Evolutionary conservation across 2,329 filamentous ascomycete genomes (phyloP).

Genomic region (Fusarium tanahbumbuense): DNA sequence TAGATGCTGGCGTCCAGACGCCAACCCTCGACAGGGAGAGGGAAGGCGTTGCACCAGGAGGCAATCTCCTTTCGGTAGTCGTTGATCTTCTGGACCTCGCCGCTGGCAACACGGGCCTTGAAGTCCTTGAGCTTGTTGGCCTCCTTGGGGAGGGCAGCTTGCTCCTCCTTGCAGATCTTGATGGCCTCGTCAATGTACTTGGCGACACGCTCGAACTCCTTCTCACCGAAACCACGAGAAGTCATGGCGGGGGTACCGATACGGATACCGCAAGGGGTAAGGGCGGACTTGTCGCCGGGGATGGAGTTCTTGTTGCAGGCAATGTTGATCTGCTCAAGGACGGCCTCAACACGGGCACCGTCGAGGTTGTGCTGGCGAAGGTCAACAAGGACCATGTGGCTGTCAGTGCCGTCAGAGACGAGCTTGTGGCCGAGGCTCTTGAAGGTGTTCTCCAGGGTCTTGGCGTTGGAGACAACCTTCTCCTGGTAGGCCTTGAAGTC

Average conservation of each 20-base stretch:
- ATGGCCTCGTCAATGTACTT: conserved; percentile 89
- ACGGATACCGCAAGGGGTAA: conserved; percentile 93
- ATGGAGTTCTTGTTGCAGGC: conserved; percentile 99
- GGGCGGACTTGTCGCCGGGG: conserved; percentile 95
- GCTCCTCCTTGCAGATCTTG: conserved; percentile 90
- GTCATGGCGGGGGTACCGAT: conserved; percentile 99
- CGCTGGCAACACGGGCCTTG: conserved; percentile 87
- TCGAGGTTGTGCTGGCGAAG: conserved; percentile 89
- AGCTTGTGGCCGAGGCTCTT: conserved; percentile 93
- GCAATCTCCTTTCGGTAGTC: conserved; percentile 90
- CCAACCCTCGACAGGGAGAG: conserved; percentile 86
- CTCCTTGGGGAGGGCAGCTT: conserved; percentile 88
- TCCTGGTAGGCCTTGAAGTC: conserved; percentile 97
- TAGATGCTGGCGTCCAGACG: conserved; percentile 70
- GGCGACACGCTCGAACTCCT: conserved; percentile 92
- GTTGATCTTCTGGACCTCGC: conserved; percentile 84
- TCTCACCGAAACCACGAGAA: conserved; percentile 89
- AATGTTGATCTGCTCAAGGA: conserved; percentile 98
- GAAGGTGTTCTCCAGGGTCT: conserved; percentile 86
- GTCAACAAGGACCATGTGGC: conserved; percentile 96
- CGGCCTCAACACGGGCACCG: conserved; percentile 93
- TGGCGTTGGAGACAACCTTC: conserved; percentile 92
- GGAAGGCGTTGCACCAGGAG: conserved; percentile 88
- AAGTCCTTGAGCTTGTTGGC: conserved; percentile 99
- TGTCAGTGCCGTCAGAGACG: conserved; percentile 95